Percentiles rank a stretch among this genome's conserved stretches.
These are phyloP conservation scores for Fusarium sp. DNA, from an alignment of 2,329 filamentous ascomycete genomes.

Conservation along the genomic window DNA sequence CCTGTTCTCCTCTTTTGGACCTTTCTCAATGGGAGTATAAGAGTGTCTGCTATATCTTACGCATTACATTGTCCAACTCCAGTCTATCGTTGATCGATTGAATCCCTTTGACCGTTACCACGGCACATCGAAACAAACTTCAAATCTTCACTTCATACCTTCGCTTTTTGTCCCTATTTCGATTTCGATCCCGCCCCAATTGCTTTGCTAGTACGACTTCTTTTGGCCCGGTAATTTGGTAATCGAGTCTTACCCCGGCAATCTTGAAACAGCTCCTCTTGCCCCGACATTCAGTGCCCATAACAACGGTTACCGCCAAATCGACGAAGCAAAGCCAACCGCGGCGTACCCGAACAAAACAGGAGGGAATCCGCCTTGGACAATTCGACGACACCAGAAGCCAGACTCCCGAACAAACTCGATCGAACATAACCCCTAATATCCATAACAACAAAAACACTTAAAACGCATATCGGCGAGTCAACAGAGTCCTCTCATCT, in stretches of 20 bases:
- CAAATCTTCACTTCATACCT: constrained; percentile 38
- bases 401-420: constrained; percentile 13
- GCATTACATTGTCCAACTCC: constrained; percentile 12
- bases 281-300: constrained; percentile 41
- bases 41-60: constrained; percentile 14
- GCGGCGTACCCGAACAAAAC: constrained; percentile 37
- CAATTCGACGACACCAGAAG: constrained; percentile 22
- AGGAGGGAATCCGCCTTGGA: constrained; percentile 30
- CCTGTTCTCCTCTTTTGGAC: constrained; percentile 32
- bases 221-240: constrained; percentile 38
- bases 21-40: constrained; percentile 16
- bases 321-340: constrained; percentile 21
- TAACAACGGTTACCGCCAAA: constrained; percentile 40
- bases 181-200: constrained; percentile 25
- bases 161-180: constrained; percentile 43
- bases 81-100: constrained; percentile 46
- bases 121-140: constrained; percentile 13
- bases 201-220: constrained; percentile 34
- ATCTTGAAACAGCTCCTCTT: constrained; percentile 46
- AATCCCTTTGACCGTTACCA: constrained; percentile 16
- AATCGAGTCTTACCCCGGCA: constrained; percentile 39
- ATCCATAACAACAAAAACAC: neutral
- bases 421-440: constrained; percentile 1
- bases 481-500: constrained; percentile 29
- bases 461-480: constrained; percentile 22